These are phyloP conservation scores for Xylaria flabelliformis DNA, from an alignment of 495 filamentous ascomycete genomes.

Conservation along the genomic window DNA sequence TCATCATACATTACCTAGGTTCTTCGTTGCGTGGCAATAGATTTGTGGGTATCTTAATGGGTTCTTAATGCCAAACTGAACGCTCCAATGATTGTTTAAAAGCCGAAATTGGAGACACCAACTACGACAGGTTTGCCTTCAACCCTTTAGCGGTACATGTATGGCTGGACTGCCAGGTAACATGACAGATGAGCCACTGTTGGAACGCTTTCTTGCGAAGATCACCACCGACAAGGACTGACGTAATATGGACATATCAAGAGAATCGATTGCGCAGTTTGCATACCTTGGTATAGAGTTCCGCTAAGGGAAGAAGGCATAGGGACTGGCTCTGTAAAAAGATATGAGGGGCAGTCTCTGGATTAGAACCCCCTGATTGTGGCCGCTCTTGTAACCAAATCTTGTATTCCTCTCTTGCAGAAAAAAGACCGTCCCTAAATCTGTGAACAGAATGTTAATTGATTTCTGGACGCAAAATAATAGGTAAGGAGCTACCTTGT, in stretches of 20 bases:
- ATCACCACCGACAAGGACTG: not conserved
- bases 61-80: not conserved
- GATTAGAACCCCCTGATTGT: no score
- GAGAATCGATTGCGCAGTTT: no score
- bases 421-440: no score
- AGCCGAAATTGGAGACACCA: not conserved
- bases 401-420: no score
- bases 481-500: no score
- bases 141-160: no score
- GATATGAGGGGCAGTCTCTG: no score
- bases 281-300: no score
- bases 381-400: no score
- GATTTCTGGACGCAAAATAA: no score
- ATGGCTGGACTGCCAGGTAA: no score
- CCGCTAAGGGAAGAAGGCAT: not conserved
- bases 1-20: not conserved
- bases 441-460: no score
- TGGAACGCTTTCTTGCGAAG: not conserved
- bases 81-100: not conserved
- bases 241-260: not conserved
- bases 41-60: not conserved
- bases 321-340: not conserved
- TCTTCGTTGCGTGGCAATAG: not conserved
- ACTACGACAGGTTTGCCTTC: not conserved
- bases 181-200: not conserved